These are phyloP conservation scores for Trichocomaceae sp. DNA, from an alignment of 2,329 filamentous ascomycete genomes.

Conservation along the genomic window DNA sequence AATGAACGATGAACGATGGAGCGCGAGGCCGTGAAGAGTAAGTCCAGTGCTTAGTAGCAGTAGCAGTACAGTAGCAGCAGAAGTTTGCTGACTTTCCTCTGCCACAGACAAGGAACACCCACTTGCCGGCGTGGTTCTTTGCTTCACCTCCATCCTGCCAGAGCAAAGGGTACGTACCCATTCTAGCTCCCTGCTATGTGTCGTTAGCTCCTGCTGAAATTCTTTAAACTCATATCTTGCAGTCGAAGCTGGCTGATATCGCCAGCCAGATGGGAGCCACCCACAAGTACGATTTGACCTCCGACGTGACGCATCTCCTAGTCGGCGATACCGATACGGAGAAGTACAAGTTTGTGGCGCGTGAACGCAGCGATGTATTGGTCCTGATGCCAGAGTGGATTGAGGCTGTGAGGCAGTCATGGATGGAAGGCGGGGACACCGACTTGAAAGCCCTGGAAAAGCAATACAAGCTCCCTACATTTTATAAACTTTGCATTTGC, in stretches of 20 bases:
- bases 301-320: constrained; percentile 88
- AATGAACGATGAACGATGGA: constrained; percentile 41
- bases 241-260: constrained; percentile 38
- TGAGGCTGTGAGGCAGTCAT: constrained; percentile 67
- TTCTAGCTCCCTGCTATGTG: neutral
- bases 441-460: constrained; percentile 65
- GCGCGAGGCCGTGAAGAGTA: constrained; percentile 29
- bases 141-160: constrained; percentile 77
- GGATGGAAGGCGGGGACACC: constrained; percentile 72
- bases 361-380: constrained; percentile 76
- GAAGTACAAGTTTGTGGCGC: constrained; percentile 94
- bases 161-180: constrained; percentile 61
- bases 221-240: neutral
- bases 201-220: constrained; percentile 12
- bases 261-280: constrained; percentile 76
- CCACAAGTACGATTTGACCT: constrained; percentile 89
- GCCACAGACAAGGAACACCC: constrained; percentile 53
- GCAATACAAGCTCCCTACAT: constrained; percentile 42
- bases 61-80: neutral
- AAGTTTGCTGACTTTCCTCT: constrained; percentile 16
- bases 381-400: constrained; percentile 81
- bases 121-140: constrained; percentile 67
- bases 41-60: constrained; percentile 14
- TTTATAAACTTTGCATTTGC: constrained; percentile 54
- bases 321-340: constrained; percentile 82